A percentile compares a stretch with the other conserved stretches of the same genome.
Conservation (phyloP, 805 yeast species). For the Myxozyma nipponensis region DNA sequence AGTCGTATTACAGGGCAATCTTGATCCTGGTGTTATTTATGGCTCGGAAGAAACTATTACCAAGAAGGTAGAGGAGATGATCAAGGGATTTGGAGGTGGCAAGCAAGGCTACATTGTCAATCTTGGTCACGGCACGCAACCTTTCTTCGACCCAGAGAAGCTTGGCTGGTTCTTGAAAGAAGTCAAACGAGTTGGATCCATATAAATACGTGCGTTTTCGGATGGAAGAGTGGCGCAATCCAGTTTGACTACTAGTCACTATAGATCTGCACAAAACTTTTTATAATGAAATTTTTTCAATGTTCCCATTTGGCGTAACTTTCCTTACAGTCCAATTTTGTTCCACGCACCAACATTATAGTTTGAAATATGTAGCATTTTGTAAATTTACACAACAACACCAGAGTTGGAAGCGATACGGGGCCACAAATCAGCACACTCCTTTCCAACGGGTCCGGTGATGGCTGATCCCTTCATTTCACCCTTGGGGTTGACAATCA, state of each 20-base stretch:
- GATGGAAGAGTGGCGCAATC: too few relatives aligned
- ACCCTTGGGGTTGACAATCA: constrained; percentile 99
- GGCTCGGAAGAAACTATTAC: constrained; percentile 82
- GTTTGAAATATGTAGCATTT: background rate
- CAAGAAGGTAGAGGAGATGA: constrained; percentile 80
- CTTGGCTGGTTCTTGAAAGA: constrained; percentile 70
- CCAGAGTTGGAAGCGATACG: constrained; percentile 99
- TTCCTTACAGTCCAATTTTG: too few relatives aligned
- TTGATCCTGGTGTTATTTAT: constrained; percentile 93
- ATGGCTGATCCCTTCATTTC: constrained; percentile 99
- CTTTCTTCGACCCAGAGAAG: constrained; percentile 92
- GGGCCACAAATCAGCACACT: constrained; percentile 99
- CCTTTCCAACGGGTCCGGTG: constrained; percentile 99
- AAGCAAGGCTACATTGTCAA: constrained; percentile 86
- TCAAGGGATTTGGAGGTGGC: constrained; percentile 89
- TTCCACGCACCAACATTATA: background rate
- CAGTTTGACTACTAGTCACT: too few relatives aligned
- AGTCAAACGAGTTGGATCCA: constrained; percentile 15
- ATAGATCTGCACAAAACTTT: background rate
- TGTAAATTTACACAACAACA: constrained; percentile 84
- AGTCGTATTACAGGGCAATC: constrained; percentile 86
- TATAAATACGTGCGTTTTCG: too few relatives aligned
- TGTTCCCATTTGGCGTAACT: too few relatives aligned
- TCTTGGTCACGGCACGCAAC: constrained; percentile 98
- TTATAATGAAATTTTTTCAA: too few relatives aligned